phyloP scores from a whole-genome alignment of 2,329 filamentous ascomycete species.

The Mycosphaerella sp. region DNA sequence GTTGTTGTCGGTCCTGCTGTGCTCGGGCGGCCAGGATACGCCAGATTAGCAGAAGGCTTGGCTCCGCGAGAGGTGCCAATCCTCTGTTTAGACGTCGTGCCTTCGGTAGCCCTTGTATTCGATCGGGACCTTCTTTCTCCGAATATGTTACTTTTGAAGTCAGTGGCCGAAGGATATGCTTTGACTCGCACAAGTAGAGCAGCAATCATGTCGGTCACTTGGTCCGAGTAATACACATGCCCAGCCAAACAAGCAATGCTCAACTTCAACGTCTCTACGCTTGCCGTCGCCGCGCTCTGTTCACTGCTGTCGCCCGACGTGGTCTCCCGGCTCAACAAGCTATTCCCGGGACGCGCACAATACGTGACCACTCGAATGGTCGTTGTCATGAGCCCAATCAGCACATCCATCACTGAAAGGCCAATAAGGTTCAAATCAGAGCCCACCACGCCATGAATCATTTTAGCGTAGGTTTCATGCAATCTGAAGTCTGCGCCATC shows the following conservation, averaged over 20 bases:
- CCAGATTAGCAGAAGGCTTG: slow-evolving; percentile 8
- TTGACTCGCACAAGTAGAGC: slow-evolving; percentile 73
- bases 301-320: slow-evolving; percentile 4
- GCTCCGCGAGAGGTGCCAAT: slow-evolving; percentile 17
- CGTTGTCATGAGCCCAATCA: slow-evolving; percentile 72
- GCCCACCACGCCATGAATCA: slow-evolving; percentile 74
- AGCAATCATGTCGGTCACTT: slow-evolving; percentile 89
- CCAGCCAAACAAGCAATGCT: slow-evolving; percentile 89
- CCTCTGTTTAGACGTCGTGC: slow-evolving; percentile 20
- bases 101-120: slow-evolving; percentile 10
- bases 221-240: slow-evolving; percentile 94
- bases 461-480: slow-evolving; percentile 66
- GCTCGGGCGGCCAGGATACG: slow-evolving; percentile 3
- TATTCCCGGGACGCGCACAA: slow-evolving; percentile 6
- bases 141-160: slow-evolving; percentile 27
- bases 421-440: slow-evolving; percentile 93
- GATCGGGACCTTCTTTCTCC: slow-evolving; percentile 11
- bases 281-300: slow-evolving; percentile 10
- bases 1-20: slow-evolving; percentile 1
- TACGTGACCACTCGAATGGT: slow-evolving; percentile 48
- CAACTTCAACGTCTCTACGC: slow-evolving; percentile 53
- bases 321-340: background rate
- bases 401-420: slow-evolving; percentile 89
- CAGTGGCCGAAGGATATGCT: slow-evolving; percentile 40
- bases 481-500: slow-evolving; percentile 59